phyloP scores from a whole-genome alignment of 257 asterid genomes.

The Gardenia jasminoides region DNA sequence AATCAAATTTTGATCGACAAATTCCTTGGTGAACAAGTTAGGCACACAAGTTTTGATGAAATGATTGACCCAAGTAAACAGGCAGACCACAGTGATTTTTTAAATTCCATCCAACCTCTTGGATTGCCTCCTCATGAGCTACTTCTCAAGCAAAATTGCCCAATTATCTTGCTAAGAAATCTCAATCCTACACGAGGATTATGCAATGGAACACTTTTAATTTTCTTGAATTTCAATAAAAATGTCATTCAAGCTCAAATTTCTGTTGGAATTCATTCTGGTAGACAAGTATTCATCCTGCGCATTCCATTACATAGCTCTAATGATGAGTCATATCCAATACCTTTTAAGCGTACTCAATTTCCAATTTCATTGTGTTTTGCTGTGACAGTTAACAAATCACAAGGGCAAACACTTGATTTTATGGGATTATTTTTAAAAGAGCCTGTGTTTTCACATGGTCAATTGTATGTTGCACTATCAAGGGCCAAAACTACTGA shows the following conservation, averaged over 20 bases:
- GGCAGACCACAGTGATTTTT: background rate
- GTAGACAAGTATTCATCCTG: background rate
- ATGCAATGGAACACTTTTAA: background rate
- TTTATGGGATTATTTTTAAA: background rate
- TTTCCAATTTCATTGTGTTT: background rate
- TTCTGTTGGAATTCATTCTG: too few species aligned
- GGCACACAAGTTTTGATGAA: background rate
- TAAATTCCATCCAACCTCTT: background rate
- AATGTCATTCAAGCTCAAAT: background rate
- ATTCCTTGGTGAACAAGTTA: too few species aligned
- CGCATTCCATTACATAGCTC: background rate
- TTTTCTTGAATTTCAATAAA: too few species aligned
- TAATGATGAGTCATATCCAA: background rate
- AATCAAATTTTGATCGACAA: background rate
- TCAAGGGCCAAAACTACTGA: background rate
- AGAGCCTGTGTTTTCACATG: background rate
- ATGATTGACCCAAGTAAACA: background rate
- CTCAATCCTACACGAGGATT: background rate
- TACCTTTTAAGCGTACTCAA: background rate
- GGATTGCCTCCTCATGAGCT: background rate
- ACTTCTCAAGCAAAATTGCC: background rate
- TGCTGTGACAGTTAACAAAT: background rate
- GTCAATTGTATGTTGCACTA: background rate
- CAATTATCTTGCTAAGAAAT: background rate
- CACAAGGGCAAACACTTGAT: background rate